Conservation (phyloP, 305 asterid genomes). For the Solanum chacoense region DNA sequence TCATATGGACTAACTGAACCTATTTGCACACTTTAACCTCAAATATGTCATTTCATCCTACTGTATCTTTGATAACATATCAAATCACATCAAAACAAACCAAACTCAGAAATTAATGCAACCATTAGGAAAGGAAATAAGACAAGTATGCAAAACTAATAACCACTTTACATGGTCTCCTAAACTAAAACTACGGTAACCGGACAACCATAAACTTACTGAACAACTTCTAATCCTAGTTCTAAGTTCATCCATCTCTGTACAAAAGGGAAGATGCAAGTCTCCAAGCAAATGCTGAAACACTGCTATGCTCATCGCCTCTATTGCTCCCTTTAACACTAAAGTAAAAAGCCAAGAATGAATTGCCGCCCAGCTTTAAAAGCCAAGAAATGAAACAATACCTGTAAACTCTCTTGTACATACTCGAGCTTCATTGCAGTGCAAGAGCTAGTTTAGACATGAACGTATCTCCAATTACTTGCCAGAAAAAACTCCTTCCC, state of each 20-base stretch:
- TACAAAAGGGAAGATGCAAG: slow-evolving; percentile 3
- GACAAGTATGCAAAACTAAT: neutral
- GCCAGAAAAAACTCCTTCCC: slow-evolving; percentile 17
- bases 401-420: neutral
- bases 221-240: neutral
- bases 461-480: slow-evolving; percentile 16
- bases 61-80: neutral
- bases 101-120: neutral
- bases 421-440: slow-evolving; percentile 10
- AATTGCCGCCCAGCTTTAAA: slow-evolving; percentile 57
- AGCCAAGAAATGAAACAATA: slow-evolving; percentile 23
- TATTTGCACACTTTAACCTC: neutral
- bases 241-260: neutral
- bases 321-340: neutral
- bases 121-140: neutral
- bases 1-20: neutral
- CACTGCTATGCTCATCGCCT: neutral
- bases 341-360: slow-evolving; percentile 69
- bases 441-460: slow-evolving; percentile 18
- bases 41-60: neutral
- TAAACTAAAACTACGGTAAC: neutral
- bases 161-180: neutral
- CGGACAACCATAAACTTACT: neutral
- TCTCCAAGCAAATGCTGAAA: neutral
- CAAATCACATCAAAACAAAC: neutral